These are phyloP conservation scores for Solanum chilense DNA, from an alignment of 257 asterid species.

Conservation along the genomic window DNA sequence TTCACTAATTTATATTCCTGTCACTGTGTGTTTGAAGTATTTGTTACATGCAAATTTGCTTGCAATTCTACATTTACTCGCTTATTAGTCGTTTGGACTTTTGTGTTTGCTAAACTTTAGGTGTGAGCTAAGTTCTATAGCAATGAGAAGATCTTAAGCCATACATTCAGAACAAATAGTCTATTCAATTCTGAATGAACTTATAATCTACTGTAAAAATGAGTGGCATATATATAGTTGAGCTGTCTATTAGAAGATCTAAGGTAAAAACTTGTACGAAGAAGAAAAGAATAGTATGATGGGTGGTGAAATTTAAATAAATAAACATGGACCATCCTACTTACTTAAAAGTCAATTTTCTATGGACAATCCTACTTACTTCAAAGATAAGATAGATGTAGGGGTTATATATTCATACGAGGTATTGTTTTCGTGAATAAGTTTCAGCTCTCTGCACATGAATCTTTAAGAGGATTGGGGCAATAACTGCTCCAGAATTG, in stretches of 20 bases:
- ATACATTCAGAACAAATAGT: neutral
- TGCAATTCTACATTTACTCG: too few relatives aligned
- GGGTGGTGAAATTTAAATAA: neutral
- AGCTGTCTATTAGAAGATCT: neutral
- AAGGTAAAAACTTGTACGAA: neutral
- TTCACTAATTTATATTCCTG: neutral
- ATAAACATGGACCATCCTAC: neutral
- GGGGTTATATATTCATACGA: neutral
- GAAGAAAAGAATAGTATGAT: neutral
- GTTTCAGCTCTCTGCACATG: neutral
- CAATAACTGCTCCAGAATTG: neutral
- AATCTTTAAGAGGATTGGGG: neutral
- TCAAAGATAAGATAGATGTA: neutral
- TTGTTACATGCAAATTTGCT: neutral
- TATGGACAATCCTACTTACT: too few relatives aligned
- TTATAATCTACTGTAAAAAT: neutral
- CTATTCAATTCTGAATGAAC: neutral
- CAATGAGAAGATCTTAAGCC: neutral
- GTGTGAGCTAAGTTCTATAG: neutral
- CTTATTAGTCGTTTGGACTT: neutral
- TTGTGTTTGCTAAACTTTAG: neutral
- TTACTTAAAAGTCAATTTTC: too few relatives aligned
- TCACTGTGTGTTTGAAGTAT: neutral
- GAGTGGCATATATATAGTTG: neutral
- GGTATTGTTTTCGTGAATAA: neutral